Base-by-base conservation (phyloP, 202 grass and related monocot genomes). In the Panicum virgatum region DNA sequence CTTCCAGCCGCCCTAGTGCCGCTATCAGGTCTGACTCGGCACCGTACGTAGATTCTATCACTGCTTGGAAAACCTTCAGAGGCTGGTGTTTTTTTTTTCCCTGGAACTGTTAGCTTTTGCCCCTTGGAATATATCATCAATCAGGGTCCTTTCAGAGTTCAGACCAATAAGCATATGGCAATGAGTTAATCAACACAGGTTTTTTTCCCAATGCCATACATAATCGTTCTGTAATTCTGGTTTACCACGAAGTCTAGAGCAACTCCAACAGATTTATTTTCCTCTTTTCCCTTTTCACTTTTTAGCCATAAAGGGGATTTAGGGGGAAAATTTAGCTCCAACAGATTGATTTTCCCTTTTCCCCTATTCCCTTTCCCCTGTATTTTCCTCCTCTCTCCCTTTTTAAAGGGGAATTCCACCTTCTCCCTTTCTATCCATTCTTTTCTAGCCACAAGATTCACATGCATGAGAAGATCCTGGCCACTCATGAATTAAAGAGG, bases 11-110 rank as follows among this genome's bases (percentile, higher is more conserved):
- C 76, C 81, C 44, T 10, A 9, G 61, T 45, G 69, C 59, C 22
- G 25, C 76, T 73, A 59, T 86, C 88, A 39, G 37, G 13, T 36
- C 23, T 51, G 44, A 90, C 51, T 90, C 83, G 79, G 88, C 88
- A 69, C 53, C 51, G 79, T 73, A 75, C 83, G 25, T 66, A 62
- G 19, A 42, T 38, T 36, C 59, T 69, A 40, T 53, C 74, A 43
- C 69, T 18, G 18, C 5, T 52, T 81, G 59, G 52, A 39, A 67
- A 51, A 67, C 36, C 48, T 59, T 73, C n/a, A 61, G 65, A 85
- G 3, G 40, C 18, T 52, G 47, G 67, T 78, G 65, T 86, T 66
- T 80, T 89, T 66, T 77, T 81, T 85, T 82, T n/a, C n/a, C 65
- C 78, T 59, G 39, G 66, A 42, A 59, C 56, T 81, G 76, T 62